Conservation (phyloP, 257 asterid genomes). For the Solanum bulbocastanum region DNA sequence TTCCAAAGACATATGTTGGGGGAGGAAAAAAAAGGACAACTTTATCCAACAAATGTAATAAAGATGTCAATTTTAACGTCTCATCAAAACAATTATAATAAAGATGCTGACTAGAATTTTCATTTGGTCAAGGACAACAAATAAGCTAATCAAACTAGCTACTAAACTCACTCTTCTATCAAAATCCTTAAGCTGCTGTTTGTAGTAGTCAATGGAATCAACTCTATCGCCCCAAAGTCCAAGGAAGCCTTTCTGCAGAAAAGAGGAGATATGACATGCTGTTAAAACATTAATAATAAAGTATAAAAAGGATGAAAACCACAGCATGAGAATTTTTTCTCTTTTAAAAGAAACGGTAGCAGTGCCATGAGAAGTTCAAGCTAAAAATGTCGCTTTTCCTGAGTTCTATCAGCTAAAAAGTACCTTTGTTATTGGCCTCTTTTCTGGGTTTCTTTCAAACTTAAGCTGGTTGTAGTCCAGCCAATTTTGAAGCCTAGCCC, state of each 20-base stretch:
- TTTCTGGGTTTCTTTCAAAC: slow-evolving; percentile 78
- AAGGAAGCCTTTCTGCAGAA: slow-evolving; percentile 66
- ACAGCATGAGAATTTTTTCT: neutral
- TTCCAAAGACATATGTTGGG: neutral
- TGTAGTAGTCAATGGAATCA: slow-evolving; percentile 75
- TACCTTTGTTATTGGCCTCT: slow-evolving; percentile 80
- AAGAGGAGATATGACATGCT: neutral
- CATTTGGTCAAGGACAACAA: neutral
- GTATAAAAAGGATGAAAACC: neutral
- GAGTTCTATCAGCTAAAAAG: neutral
- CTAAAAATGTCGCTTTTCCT: neutral
- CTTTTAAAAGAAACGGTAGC: neutral
- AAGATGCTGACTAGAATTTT: neutral
- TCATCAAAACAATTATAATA: neutral
- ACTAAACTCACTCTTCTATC: slow-evolving; percentile 52
- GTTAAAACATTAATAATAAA: neutral
- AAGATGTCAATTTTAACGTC: neutral
- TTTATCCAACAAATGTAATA: neutral
- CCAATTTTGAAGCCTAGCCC: slow-evolving; percentile 86
- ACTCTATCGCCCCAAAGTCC: slow-evolving; percentile 78
- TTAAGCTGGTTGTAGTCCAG: slow-evolving; percentile 85
- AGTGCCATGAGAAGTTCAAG: neutral
- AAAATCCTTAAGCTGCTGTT: slow-evolving; percentile 41
- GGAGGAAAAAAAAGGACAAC: neutral
- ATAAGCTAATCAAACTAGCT: neutral